Evolutionary conservation across 2,329 filamentous ascomycete genomes (phyloP).

Genomic region (Fusarium zealandicum): DNA sequence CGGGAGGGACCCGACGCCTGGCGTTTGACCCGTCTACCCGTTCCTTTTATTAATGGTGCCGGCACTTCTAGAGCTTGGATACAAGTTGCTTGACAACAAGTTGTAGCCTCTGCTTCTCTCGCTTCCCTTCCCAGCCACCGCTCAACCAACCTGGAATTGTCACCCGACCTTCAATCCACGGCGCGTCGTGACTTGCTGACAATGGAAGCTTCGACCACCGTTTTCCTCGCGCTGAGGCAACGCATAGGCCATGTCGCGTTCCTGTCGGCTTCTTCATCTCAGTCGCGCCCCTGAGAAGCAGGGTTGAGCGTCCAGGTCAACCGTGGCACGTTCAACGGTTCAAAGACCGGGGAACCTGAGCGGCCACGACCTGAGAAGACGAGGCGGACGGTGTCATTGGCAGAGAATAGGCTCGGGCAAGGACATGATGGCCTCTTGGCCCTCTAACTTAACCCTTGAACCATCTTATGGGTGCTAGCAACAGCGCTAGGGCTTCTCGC

Average conservation of each 20-base stretch:
- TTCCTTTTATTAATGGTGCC: background rate
- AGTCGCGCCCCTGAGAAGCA: constrained; percentile 21
- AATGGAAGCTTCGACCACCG: no score
- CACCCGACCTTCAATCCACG: background rate
- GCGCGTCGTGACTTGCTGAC: no score
- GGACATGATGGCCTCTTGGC: constrained; percentile 6
- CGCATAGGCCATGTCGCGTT: constrained; percentile 5
- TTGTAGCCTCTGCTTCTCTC: background rate
- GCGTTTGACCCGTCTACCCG: constrained; percentile 13
- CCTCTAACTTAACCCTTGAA: background rate
- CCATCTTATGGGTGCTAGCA: constrained; percentile 21
- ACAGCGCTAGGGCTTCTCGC: constrained; percentile 4
- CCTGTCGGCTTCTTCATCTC: constrained; percentile 14
- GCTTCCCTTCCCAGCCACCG: constrained; percentile 11
- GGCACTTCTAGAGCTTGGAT: constrained; percentile 6
- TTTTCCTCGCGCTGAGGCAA: constrained; percentile 1
- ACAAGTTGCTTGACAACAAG: no score
- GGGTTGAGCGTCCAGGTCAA: no score
- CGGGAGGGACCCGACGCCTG: constrained; percentile 10
- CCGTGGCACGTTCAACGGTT: constrained; percentile 22
- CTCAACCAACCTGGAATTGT: no score
- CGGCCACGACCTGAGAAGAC: constrained; percentile 15
- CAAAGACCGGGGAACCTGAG: constrained; percentile 12
- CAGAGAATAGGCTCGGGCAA: background rate
- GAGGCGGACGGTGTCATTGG: constrained; percentile 34